These are phyloP conservation scores for Ophiocordyceps camponoti-floridani DNA, from an alignment of 2,329 filamentous ascomycete species.

Conservation along the genomic window DNA sequence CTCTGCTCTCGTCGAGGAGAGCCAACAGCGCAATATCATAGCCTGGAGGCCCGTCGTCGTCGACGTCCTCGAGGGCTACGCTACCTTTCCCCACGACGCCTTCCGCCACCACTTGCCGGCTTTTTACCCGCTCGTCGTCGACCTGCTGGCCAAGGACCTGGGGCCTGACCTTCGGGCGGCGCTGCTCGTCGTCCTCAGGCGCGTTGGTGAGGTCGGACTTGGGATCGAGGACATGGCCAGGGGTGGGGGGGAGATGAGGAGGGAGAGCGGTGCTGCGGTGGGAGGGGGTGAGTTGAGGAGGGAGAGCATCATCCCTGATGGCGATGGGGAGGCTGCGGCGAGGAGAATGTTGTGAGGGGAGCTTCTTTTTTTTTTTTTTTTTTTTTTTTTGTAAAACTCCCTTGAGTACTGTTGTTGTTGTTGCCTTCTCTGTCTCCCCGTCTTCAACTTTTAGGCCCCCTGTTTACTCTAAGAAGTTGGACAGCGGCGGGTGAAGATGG, in stretches of 20 bases:
- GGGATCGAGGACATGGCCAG: constrained; percentile 33
- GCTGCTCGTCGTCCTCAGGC: constrained; percentile 57
- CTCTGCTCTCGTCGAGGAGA: constrained; percentile 78
- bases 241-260: constrained; percentile 12
- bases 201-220: constrained; percentile 63
- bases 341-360: constrained; percentile 15
- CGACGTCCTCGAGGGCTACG: constrained; percentile 86
- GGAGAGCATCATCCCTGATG: not conserved
- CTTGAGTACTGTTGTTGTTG: not conserved
- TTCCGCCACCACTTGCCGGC: constrained; percentile 64
- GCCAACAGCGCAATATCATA: constrained; percentile 88
- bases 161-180: constrained; percentile 61
- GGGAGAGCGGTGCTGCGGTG: constrained; percentile 22
- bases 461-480: not conserved
- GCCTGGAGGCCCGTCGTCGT: constrained; percentile 97
- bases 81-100: constrained; percentile 60
- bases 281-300: constrained; percentile 6
- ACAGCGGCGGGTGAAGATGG: no score
- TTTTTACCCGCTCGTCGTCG: constrained; percentile 77
- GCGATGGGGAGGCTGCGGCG: constrained; percentile 14
- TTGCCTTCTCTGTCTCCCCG: not conserved
- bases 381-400: not conserved
- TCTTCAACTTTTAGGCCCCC: not conserved
- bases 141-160: constrained; percentile 68
- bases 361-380: no score